Evolutionary conservation across 257 asterid species (phyloP), one percentile per base, ranked within the genome.

Genomic region (Oldenlandia corymbosa): DNA sequence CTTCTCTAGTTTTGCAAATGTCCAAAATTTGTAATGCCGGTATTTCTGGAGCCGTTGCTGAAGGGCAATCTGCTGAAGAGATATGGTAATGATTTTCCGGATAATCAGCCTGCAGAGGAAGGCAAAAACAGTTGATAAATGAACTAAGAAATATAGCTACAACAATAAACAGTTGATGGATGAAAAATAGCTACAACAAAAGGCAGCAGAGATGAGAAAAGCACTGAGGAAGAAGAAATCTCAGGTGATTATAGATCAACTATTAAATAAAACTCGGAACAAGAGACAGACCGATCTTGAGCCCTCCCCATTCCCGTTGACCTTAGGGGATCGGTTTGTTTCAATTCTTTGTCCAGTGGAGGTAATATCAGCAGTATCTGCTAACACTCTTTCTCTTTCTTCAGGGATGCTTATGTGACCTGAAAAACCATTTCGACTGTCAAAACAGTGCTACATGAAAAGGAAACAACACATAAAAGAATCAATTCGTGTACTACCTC

Each of bases 1-100:
- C 95, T 71, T 76, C 90, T 78, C 76, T 83, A 73, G 75, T 67
- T 64, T 82, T 86, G 52, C 61, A 60, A 65, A 62, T 63, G 53
- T 78, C 72, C 24, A 63, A 75, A 56, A 31, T 32, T 50, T 79
- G 71, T 36, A 75, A 62, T 46, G 70, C 75, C 69, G 60, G 37
- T 30, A 66, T 78, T 81, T 77, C 69, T 47, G 62, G 64, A 73
- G 84, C 71, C 20, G 78, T 77, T 13, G 79, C 73, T n/a, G 78
- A 71, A 70, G 71, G 70, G n/a, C n/a, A n/a, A 62, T 75, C 76
- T 39, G 51, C 37, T 65, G 81, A 62, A 43, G 83, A 85, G 58
- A 77, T 49, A 16, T 31, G 64, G 12, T 66, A 76, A 75, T 80
- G 86, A 48, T 70, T 71, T 51, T 76, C 82, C 23, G 84, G 62